These are phyloP conservation scores for Lentinula boryana DNA, from an alignment of 768 basidiomycete species.

Conservation along the genomic window DNA sequence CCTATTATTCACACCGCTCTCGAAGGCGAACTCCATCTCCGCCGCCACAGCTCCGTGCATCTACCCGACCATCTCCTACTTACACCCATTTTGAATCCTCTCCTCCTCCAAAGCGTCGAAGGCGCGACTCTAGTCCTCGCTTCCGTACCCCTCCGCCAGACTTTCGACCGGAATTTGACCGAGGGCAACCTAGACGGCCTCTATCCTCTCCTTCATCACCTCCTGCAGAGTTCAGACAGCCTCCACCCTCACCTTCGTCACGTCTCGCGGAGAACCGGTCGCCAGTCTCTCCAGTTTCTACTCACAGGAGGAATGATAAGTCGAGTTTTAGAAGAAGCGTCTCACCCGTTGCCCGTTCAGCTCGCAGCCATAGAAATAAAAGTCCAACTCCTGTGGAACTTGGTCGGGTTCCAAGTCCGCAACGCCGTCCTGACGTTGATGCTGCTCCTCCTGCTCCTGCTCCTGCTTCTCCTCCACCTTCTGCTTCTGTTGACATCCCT, in stretches of 20 bases:
- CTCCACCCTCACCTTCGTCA: slow-evolving; percentile 10
- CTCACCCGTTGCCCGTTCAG: slow-evolving; percentile 40
- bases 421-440: slow-evolving; percentile 22
- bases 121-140: slow-evolving; percentile 45
- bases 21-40: slow-evolving; percentile 58
- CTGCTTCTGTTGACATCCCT: slow-evolving; percentile 49
- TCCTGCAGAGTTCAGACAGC: slow-evolving; percentile 19
- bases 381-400: slow-evolving; percentile 41
- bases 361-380: slow-evolving; percentile 50
- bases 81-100: slow-evolving; percentile 22
- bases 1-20: slow-evolving; percentile 62
- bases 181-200: slow-evolving; percentile 30
- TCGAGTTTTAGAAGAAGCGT: slow-evolving; percentile 38
- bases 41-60: slow-evolving; percentile 22
- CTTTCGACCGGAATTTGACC: slow-evolving; percentile 19
- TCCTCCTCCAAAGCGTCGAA: slow-evolving; percentile 49
- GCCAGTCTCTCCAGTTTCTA: slow-evolving; percentile 29
- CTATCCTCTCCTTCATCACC: slow-evolving; percentile 11
- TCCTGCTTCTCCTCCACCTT: slow-evolving; percentile 55
- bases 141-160: slow-evolving; percentile 38
- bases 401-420: slow-evolving; percentile 29
- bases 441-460: slow-evolving; percentile 20
- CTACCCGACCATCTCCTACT: neutral
- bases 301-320: slow-evolving; percentile 30
- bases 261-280: slow-evolving; percentile 22